A percentile compares a stretch with the other conserved stretches of the same genome.
Conservation (phyloP, 129 eudicot genomes). For the Escallonia herrerae region DNA sequence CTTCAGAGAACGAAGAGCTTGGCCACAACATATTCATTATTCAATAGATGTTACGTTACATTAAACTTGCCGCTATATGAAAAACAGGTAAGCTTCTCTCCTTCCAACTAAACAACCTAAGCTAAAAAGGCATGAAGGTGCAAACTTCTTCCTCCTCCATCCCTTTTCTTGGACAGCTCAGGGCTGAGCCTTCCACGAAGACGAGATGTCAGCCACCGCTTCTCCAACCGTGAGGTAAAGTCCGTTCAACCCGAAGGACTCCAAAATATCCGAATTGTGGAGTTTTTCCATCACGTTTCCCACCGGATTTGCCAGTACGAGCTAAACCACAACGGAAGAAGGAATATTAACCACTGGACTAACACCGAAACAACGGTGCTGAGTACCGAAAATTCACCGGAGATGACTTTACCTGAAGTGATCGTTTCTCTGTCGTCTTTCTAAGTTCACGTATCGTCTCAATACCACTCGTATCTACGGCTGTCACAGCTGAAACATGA, state of each 20-base stretch:
- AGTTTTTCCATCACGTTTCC: slow-evolving; percentile 91
- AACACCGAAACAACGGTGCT: too few relatives aligned
- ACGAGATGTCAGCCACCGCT: slow-evolving; percentile 80
- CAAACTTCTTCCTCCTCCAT: neutral
- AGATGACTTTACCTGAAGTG: slow-evolving; percentile 46
- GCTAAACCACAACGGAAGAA: slow-evolving; percentile 15
- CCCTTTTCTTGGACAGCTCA: slow-evolving; percentile 5
- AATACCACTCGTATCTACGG: slow-evolving; percentile 87
- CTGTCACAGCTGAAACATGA: slow-evolving; percentile 67
- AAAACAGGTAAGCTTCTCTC: too few relatives aligned
- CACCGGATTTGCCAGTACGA: slow-evolving; percentile 79
- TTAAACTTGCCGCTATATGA: too few relatives aligned
- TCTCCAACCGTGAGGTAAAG: slow-evolving; percentile 71
- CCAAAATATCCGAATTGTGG: slow-evolving; percentile 51
- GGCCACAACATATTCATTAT: too few relatives aligned
- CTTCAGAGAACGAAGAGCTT: too few relatives aligned
- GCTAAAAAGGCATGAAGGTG: too few relatives aligned
- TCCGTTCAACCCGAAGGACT: slow-evolving; percentile 68
- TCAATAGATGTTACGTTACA: too few relatives aligned
- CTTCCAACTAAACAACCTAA: too few relatives aligned
- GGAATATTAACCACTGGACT: neutral
- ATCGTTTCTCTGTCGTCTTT: slow-evolving; percentile 57
- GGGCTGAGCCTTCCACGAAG: slow-evolving; percentile 60
- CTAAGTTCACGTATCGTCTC: slow-evolving; percentile 62
- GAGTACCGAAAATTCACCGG: neutral